Conservation (phyloP, 192 early-diverging fungal species). For the Podila clonocystis region DNA sequence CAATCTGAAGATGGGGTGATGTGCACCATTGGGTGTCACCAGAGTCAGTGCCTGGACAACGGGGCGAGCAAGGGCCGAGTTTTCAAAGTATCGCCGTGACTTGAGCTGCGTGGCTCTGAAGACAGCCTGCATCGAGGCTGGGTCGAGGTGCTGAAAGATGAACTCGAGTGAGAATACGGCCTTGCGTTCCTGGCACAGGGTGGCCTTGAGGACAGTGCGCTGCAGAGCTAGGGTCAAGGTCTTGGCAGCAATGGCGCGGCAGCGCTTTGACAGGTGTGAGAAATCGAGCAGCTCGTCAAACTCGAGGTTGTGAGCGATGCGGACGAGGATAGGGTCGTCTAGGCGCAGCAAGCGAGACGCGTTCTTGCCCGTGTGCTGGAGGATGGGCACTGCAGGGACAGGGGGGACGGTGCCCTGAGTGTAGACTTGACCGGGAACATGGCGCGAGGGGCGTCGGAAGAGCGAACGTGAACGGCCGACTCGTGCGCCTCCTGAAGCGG, state of each 20-base stretch:
- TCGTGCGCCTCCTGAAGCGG: constrained; percentile 2
- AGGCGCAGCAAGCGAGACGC: constrained; percentile 36
- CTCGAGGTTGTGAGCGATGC: constrained; percentile 31
- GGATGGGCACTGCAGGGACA: constrained; percentile 39
- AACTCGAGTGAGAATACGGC: constrained; percentile 51
- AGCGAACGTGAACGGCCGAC: constrained; percentile 37
- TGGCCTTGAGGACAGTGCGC: constrained; percentile 45
- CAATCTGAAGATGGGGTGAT: constrained; percentile 42
- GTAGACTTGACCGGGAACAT: constrained; percentile 28
- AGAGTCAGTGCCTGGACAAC: constrained; percentile 45
- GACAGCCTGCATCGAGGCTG: constrained; percentile 43
- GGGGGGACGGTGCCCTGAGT: constrained; percentile 44
- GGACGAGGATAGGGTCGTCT: constrained; percentile 44
- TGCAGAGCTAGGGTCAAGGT: constrained; percentile 40
- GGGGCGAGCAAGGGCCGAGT: constrained; percentile 43
- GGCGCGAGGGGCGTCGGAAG: constrained; percentile 34
- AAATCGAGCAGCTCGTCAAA: constrained; percentile 27
- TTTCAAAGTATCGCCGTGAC: constrained; percentile 48
- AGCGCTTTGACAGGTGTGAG: constrained; percentile 46
- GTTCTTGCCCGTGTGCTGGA: constrained; percentile 37
- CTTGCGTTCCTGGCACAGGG: constrained; percentile 50
- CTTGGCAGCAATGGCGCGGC: constrained; percentile 45
- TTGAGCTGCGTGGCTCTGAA: constrained; percentile 47
- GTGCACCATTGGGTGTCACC: constrained; percentile 38
- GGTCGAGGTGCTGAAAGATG: constrained; percentile 51